Conservation (phyloP, 129 eudicot species). For the Daucus carota region DNA sequence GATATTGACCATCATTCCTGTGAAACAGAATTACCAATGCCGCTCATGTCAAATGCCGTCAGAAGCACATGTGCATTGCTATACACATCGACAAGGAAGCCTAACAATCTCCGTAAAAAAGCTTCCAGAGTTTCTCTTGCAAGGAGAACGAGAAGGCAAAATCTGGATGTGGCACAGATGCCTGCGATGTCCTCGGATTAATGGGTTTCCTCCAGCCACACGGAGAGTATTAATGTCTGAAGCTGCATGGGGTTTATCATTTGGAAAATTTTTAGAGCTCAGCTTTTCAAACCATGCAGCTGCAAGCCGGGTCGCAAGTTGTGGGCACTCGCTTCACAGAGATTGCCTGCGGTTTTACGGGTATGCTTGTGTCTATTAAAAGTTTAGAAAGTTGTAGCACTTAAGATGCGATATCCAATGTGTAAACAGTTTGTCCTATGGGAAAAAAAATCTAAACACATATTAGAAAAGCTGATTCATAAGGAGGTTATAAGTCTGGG, state of each 20-base stretch:
- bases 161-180: slow-evolving; percentile 80
- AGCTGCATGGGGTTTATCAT: slow-evolving; percentile 68
- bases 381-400: neutral
- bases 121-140: slow-evolving; percentile 33
- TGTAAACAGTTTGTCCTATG: neutral
- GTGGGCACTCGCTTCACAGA: slow-evolving; percentile 68
- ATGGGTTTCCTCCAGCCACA: slow-evolving; percentile 58
- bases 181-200: slow-evolving; percentile 49
- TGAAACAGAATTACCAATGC: slow-evolving; percentile 34
- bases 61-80: slow-evolving; percentile 60
- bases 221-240: slow-evolving; percentile 54
- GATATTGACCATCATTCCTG: slow-evolving; percentile 6
- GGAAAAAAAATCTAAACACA: neutral
- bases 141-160: slow-evolving; percentile 52
- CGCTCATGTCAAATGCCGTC: slow-evolving; percentile 55
- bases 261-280: slow-evolving; percentile 60
- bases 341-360: slow-evolving; percentile 64
- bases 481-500: neutral
- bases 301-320: slow-evolving; percentile 58
- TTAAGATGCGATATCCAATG: neutral
- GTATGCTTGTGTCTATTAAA: slow-evolving; percentile 22
- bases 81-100: slow-evolving; percentile 61
- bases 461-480: neutral
- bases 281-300: slow-evolving; percentile 69
- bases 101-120: slow-evolving; percentile 52